Base-by-base conservation (phyloP, 1,284 basidiomycete genomes). In the Marasmius oreades region DNA sequence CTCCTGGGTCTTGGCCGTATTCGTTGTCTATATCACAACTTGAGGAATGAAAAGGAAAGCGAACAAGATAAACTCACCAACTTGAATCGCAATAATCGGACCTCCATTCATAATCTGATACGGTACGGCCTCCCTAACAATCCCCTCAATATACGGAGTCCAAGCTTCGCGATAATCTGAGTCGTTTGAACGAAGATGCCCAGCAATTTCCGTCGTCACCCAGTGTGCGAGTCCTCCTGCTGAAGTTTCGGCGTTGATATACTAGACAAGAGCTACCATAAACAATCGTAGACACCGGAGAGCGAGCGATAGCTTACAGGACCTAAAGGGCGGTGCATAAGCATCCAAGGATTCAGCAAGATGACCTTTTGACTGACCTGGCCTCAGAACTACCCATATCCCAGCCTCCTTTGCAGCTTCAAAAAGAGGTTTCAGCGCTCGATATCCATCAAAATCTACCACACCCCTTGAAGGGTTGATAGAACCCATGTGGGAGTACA, bases 171-270 rank as follows among this genome's bases (percentile, higher is more conserved):
- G 75, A 76, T 81, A 93, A 60, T 87, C 87, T 0, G 82, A 78
- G 4, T 79, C 83, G 60, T 88, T 87, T 36, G 85, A 89, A 6
- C 91, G 79, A 20, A 92, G 73, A 42, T 74, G 73, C 1, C 86
- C 86, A 3, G 82, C 78, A 11, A 90, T 80, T 63, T 86, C 79
- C 11, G 82, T 78, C 1, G 87, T 90, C 12, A 82, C 76, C 91
- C 90, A 92, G 59, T 89, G 87, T 0, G 90, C 80, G 58, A 92
- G 82, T 1, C 90, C 90, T 22, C 90, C 90, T 1, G 87, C 89
- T 0, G 86, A 85, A 0, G 88, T 90, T 69, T 93, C 91, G 0
- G 88, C 88, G 61, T 90, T 90, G 72, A 92, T 92, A 66, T 92
- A 86, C 69, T 71, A 26, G 36, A 37, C n/a, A 37, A 37, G n/a